A percentile compares a stretch with the other conserved stretches of the same genome.
These are phyloP conservation scores for Cercophora newfieldiana DNA, from an alignment of 495 filamentous ascomycete genomes.

Conservation along the genomic window DNA sequence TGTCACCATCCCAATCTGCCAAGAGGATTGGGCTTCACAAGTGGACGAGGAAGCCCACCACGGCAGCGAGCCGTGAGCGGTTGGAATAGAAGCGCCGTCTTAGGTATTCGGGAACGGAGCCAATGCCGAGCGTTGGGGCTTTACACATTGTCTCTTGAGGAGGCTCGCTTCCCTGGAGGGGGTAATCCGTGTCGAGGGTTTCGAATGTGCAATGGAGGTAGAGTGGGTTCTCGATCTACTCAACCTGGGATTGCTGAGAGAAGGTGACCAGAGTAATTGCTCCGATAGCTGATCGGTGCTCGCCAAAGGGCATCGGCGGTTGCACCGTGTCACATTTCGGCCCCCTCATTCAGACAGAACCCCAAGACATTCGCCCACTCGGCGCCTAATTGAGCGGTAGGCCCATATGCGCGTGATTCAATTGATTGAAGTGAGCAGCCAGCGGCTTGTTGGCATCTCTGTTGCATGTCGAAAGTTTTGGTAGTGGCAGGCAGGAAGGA, in stretches of 20 bases:
- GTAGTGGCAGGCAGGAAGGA: not conserved
- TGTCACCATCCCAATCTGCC: not conserved
- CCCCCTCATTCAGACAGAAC: not conserved
- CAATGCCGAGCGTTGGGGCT: not conserved
- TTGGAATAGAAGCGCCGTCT: not conserved
- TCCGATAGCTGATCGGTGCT: not conserved
- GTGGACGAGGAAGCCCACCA: not conserved
- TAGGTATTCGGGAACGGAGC: not conserved
- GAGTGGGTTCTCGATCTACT: not conserved
- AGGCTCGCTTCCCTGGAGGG: not conserved
- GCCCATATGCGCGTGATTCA: too few relatives aligned
- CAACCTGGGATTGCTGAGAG: not conserved
- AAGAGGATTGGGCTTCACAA: not conserved
- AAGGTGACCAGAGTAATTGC: not conserved
- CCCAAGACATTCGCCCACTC: not conserved
- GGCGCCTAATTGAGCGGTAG: too few relatives aligned
- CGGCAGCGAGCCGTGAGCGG: not conserved
- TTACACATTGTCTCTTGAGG: not conserved
- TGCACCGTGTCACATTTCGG: not conserved
- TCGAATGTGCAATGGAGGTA: not conserved
- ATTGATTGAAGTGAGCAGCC: not conserved
- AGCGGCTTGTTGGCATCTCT: not conserved
- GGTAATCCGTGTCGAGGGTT: not conserved
- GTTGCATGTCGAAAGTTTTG: not conserved
- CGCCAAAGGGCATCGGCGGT: not conserved